A percentile compares a stretch with the other conserved stretches of the same genome.
Evolutionary conservation across 306 rosid genomes (phyloP).

Genomic region (Amphicarpaea edgeworthii): DNA sequence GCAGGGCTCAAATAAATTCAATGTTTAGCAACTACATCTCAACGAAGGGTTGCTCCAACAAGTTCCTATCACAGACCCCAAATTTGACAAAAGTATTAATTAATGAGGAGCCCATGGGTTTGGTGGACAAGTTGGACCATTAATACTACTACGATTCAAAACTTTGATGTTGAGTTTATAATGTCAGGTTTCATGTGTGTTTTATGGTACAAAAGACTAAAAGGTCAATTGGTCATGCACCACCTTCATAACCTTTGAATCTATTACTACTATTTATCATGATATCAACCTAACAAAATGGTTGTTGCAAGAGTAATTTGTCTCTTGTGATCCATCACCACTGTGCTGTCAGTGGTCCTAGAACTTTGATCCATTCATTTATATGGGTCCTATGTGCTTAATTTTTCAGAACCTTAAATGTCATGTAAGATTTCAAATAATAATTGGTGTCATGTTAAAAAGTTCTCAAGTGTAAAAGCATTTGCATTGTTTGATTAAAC

Average conservation of each 20-base stretch:
- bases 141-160: not conserved
- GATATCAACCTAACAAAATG: not conserved
- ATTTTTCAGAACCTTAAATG: not conserved
- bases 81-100: not conserved
- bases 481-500: too few species aligned
- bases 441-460: not conserved
- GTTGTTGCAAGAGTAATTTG: constrained; percentile 12
- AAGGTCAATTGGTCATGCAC: not conserved
- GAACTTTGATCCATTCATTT: not conserved
- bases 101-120: constrained; percentile 35
- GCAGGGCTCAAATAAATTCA: too few species aligned
- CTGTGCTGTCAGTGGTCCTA: not conserved
- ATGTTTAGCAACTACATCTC: not conserved
- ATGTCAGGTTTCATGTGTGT: not conserved
- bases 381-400: constrained; percentile 5
- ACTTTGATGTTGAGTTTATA: not conserved
- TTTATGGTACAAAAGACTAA: constrained; percentile 9
- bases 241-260: not conserved
- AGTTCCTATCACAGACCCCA: constrained; percentile 12
- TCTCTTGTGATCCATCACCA: not conserved
- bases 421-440: not conserved
- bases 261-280: too few species aligned
- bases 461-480: not conserved
- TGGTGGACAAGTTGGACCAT: constrained; percentile 39
- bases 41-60: not conserved